Percentiles rank a stretch among this genome's conserved stretches.
Conservation (phyloP, 345 rosid species). For the Isatis tinctoria region DNA sequence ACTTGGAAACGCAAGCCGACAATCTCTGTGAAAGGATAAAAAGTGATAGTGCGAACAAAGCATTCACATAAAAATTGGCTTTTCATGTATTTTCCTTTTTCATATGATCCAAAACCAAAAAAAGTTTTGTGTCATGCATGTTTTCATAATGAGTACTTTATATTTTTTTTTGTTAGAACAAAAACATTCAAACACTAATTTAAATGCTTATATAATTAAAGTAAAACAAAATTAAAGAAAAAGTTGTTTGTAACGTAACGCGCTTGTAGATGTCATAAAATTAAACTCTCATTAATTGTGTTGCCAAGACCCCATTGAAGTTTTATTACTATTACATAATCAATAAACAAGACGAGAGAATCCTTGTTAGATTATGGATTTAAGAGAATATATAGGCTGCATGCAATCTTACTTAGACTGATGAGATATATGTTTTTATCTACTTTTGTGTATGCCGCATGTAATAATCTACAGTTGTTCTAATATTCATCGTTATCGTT, state of each 20-base stretch:
- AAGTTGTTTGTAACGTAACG: neutral
- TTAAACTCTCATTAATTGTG: neutral
- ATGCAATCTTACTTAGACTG: neutral
- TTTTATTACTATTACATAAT: neutral
- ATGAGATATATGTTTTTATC: neutral
- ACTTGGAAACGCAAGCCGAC: constrained; percentile 15
- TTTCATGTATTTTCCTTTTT: constrained; percentile 21
- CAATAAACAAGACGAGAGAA: constrained; percentile 4
- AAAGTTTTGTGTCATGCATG: constrained; percentile 28
- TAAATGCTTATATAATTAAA: neutral
- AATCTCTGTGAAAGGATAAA: constrained; percentile 25
- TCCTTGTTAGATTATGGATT: neutral
- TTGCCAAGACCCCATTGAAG: neutral
- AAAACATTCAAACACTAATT: neutral
- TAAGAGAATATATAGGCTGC: neutral
- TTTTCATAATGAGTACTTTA: neutral
- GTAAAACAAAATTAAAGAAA: neutral
- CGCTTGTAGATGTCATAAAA: neutral
- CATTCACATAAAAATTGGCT: constrained; percentile 16
- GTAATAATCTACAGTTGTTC: neutral
- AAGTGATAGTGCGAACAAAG: constrained; percentile 22
- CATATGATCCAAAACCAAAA: constrained; percentile 25
- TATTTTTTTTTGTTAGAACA: neutral
- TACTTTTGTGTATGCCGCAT: neutral
- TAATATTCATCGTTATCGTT: neutral